Base-by-base conservation (phyloP, 768 basidiomycete genomes). In the Boletus fagicola region DNA sequence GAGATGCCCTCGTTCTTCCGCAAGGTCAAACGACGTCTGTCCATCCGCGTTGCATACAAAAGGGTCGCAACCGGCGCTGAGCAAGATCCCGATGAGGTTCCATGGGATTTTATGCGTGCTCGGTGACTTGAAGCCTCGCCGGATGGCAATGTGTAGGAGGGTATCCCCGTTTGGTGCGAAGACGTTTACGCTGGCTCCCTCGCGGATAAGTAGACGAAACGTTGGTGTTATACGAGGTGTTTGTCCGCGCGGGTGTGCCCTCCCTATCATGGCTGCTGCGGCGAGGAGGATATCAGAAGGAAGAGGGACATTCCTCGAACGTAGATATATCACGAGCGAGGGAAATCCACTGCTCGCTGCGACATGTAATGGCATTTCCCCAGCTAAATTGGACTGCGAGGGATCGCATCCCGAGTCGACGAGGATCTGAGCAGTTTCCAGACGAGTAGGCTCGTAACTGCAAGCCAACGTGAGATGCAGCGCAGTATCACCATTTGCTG, bases 21-120 rank as follows among this genome's bases (percentile, higher is more conserved):
- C 51, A 15, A 54, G 56, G 16, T 46, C 56, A 12, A 53, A 54
- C 28, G 43, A 22, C 10, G 56, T 57, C 36, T 22, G 56, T 38
- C 22, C 51, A 4, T 39, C 36, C 36, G 11, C 20, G 18, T 56
- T 45, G 16, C 24, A 12, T 4, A 26, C 28, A 30, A 36, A 53
- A 4, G 50, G 55, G 20, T 56, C 43, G 13, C 24, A 56, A 2
- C 55, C 55, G 13, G 39, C n/a, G 8, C 12, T n/a, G 26, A 53
- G 51, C 42, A 53, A 35, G 50, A 36, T 11, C 20, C 4, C n/a
- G 11, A 56, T 18, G 43, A 53, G 4, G 49, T 18, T 12, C 54
- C 54, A 56, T 28, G 20, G 13, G 5, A 10, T 16, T 13, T 10
- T n/a, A 7, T 5, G 2, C 24, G 12, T 8, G 7, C 10, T n/a